Base-by-base conservation (phyloP, 2,329 filamentous ascomycete species). In the Cephalotrichum gorgonifer region DNA sequence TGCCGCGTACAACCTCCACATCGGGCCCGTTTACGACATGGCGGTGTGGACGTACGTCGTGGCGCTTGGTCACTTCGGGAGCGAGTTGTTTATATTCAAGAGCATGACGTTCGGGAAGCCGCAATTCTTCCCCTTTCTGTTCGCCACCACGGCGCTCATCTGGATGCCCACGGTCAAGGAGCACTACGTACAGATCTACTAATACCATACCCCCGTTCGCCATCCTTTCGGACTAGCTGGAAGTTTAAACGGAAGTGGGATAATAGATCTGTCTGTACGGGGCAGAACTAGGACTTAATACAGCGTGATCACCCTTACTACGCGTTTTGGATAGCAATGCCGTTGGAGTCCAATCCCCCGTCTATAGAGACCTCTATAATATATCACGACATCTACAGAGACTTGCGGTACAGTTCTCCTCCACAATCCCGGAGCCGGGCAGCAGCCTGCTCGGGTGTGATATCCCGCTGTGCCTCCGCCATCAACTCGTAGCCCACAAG, bases 391-490 rank as follows among this genome's bases (percentile, higher is more conserved):
- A n/a, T 12, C 25, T 42, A 44, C 20, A 49, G 55, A 11, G 70
- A 76, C 62, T 84, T 88, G 55, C 93, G 79, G 62, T 98, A 97
- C 54, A 98, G 69, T 62, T 88, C 80, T 15, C 89, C 89, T 3
- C 81, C 86, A 54, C 88, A 90, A 51, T 75, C 74, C 55, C 86
- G 79, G 52, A 98, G 70, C 45, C 81, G 81, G 25, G 80, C 81
- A 14, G 93, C 86, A 2, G 93, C 93, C 68, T 97, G 93, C 67
- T 98, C 93, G 0, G 93, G 91, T 0, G 93, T 98, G 59, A 98
- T 97, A 63, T 98, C 93, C 51, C 93, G 79, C 68, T 98, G 93
- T n/a, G 93, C 91, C 69, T 98, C 93, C 2, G 87, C 93, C 79
- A 98, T 81, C 68, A 98, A 76, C 69, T 98, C 93, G 63, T 95